phyloP scores from a whole-genome alignment of 2,329 filamentous ascomycete species.

The Zasmidium angulare region DNA sequence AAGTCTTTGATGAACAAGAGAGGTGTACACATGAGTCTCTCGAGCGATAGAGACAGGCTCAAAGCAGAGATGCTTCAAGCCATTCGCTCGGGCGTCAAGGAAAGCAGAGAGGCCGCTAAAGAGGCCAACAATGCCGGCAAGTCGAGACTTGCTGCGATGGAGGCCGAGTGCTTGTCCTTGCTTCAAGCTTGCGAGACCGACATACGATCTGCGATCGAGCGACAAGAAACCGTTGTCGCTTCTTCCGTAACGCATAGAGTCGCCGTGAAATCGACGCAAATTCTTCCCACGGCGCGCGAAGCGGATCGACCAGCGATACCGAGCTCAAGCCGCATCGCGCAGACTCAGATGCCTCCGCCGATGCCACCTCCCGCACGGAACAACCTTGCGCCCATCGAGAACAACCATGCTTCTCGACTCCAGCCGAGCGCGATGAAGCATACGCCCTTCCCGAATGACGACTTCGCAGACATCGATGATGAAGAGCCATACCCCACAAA shows the following conservation, averaged over 20 bases:
- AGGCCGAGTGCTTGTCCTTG: conserved; percentile 25
- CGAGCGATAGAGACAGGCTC: conserved; percentile 23
- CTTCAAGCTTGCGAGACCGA: conserved; percentile 26
- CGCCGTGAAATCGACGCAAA: conserved; percentile 33
- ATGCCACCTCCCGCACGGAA: conserved; percentile 20
- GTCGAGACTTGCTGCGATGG: conserved; percentile 23
- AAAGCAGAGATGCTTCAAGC: conserved; percentile 24
- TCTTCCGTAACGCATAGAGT: conserved; percentile 13
- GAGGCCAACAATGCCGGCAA: conserved; percentile 29
- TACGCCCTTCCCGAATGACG: conserved; percentile 10
- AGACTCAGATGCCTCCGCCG: conserved; percentile 30
- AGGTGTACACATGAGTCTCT: conserved; percentile 19
- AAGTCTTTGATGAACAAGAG: conserved; percentile 21
- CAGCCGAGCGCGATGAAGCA: not conserved
- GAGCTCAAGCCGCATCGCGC: conserved; percentile 33
- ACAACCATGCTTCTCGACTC: not conserved
- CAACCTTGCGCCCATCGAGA: not conserved
- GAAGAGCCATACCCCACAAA: conserved; percentile 25
- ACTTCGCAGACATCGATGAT: conserved; percentile 25
- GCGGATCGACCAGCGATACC: conserved; percentile 10
- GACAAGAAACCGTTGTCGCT: not conserved
- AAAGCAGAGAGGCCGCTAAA: conserved; percentile 17
- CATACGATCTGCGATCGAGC: conserved; percentile 17
- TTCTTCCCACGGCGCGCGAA: conserved; percentile 3
- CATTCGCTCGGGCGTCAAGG: conserved; percentile 18